Evolutionary conservation across 306 rosid genomes (phyloP).

Genomic region (Prunus salicina): DNA sequence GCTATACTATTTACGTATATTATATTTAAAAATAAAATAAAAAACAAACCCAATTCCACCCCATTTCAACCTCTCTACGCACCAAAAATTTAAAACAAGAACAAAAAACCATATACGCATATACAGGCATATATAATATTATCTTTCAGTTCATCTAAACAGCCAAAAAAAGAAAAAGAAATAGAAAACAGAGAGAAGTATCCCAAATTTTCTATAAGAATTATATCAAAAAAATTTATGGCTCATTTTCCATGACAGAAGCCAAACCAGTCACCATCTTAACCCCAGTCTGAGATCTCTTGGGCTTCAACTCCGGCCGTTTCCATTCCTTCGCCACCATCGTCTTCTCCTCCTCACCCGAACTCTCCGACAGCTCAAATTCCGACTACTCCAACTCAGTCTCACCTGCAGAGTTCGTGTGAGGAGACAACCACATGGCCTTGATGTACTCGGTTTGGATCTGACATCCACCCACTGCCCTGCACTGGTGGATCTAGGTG

Average conservation of each 20-base stretch:
- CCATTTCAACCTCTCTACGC: too few species aligned
- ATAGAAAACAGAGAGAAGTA: background rate
- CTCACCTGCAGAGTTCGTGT: conserved; percentile 10
- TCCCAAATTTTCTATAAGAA: background rate
- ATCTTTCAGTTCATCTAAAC: conserved; percentile 13
- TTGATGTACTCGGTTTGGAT: conserved; percentile 48
- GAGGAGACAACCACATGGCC: conserved; percentile 70
- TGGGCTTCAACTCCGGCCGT: conserved; percentile 52
- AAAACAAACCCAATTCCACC: too few species aligned
- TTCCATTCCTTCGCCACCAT: conserved; percentile 37
- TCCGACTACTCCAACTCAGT: conserved; percentile 22
- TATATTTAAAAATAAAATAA: too few species aligned
- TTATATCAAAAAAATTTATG: conserved; percentile 19
- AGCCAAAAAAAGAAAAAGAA: background rate
- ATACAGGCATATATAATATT: background rate
- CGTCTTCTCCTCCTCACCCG: conserved; percentile 20
- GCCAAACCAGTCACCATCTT: conserved; percentile 59
- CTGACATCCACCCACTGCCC: too few species aligned
- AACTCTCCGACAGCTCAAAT: conserved; percentile 18
- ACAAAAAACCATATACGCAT: conserved; percentile 3
- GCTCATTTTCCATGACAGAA: conserved; percentile 47
- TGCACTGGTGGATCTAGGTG: too few species aligned
- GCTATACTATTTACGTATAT: too few species aligned
- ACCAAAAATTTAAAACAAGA: too few species aligned
- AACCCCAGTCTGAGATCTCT: conserved; percentile 31